Conservation (phyloP, 768 basidiomycete species). For the Russula compacta region DNA sequence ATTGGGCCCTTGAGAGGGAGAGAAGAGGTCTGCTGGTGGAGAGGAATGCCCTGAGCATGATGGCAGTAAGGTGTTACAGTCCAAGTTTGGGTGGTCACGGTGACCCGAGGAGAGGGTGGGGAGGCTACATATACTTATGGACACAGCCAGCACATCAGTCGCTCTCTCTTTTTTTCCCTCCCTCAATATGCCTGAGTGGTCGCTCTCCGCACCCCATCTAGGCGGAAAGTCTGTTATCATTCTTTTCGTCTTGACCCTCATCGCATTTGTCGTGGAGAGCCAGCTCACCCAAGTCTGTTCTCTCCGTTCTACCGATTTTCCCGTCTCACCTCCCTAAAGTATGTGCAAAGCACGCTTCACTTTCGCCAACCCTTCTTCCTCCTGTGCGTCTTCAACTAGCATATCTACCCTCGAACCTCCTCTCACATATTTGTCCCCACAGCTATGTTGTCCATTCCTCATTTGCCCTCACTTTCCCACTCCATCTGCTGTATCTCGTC, state of each 20-base stretch:
- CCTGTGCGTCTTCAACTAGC: conserved; percentile 43
- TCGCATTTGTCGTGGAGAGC: conserved; percentile 71
- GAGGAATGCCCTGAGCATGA: conserved; percentile 60
- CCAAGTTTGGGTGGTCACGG: not conserved
- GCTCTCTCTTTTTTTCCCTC: not conserved
- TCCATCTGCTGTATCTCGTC: conserved; percentile 65
- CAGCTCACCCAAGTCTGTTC: conserved; percentile 61
- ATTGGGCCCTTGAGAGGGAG: conserved; percentile 37
- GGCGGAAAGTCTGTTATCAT: conserved; percentile 42
- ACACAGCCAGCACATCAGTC: not conserved
- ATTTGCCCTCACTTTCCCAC: conserved; percentile 69
- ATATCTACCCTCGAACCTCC: not conserved
- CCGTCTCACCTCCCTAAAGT: conserved; percentile 33
- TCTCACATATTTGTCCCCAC: not conserved
- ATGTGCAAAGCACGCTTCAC: conserved; percentile 65
- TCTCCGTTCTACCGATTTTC: not conserved
- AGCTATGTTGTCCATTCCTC: conserved; percentile 85
- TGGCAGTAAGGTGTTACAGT: not conserved
- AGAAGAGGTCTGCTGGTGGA: conserved; percentile 52
- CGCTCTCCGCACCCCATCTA: not conserved
- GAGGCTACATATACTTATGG: not conserved
- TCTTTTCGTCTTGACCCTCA: conserved; percentile 49
- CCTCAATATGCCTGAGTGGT: conserved; percentile 4
- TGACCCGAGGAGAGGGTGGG: too few relatives aligned
- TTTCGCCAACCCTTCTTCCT: conserved; percentile 87